These are phyloP conservation scores for Litsea cubeba DNA, from an alignment of 164 flowering plant genomes.

Conservation along the genomic window DNA sequence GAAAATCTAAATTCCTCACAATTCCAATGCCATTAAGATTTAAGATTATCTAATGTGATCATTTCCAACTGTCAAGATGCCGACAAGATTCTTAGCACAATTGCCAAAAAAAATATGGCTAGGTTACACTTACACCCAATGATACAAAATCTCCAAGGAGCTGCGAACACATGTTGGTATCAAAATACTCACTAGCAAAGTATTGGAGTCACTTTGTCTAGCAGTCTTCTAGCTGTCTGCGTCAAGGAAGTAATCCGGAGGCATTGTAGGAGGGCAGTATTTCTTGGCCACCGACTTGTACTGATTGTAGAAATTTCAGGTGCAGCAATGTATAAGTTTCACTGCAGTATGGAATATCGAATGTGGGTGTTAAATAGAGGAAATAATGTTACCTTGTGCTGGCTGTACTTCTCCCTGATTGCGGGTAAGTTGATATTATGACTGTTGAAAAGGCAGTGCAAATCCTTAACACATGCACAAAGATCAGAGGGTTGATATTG, in stretches of 20 bases:
- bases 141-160: neutral
- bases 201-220: slow-evolving; percentile 21
- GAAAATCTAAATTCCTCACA: neutral
- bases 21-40: neutral
- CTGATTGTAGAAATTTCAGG: slow-evolving; percentile 30
- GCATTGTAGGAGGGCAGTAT: slow-evolving; percentile 70
- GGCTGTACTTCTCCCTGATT: slow-evolving; percentile 76
- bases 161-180: neutral
- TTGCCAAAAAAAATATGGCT: neutral
- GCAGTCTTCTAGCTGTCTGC: slow-evolving; percentile 6
- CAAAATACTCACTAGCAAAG: slow-evolving; percentile 3
- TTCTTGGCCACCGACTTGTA: slow-evolving; percentile 88
- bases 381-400: slow-evolving; percentile 55
- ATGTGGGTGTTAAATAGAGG: neutral
- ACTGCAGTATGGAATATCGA: neutral
- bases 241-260: slow-evolving; percentile 58
- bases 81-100: neutral
- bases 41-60: neutral
- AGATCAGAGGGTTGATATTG: slow-evolving; percentile 58
- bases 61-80: neutral
- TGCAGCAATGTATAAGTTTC: neutral
- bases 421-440: slow-evolving; percentile 57
- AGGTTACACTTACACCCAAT: neutral
- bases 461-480: slow-evolving; percentile 47
- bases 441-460: slow-evolving; percentile 54